phyloP scores from a whole-genome alignment of 352 stramenopile genomes.

The Thalassiosira livingstoniorum region DNA sequence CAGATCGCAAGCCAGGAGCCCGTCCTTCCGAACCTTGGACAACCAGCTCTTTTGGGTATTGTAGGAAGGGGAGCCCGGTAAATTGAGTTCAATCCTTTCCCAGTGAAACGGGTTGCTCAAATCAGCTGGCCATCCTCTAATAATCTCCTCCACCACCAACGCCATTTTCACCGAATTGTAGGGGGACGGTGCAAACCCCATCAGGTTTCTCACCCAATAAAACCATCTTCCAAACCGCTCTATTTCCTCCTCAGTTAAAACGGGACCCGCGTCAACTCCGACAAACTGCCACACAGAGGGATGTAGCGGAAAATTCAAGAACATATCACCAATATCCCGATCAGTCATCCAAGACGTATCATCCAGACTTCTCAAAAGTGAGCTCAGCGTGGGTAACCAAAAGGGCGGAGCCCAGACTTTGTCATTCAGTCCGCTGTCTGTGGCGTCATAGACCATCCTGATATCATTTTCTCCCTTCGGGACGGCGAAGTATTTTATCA shows the following conservation, averaged over 20 bases:
- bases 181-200: constrained; percentile 52
- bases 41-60: constrained; percentile 60
- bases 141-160: constrained; percentile 28
- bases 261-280: no score
- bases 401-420: constrained; percentile 37
- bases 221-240: no score
- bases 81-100: constrained; percentile 47
- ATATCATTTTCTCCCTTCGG: constrained; percentile 28
- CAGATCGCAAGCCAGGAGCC: constrained; percentile 45
- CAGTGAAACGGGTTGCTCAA: constrained; percentile 37
- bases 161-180: constrained; percentile 42
- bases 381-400: constrained; percentile 31
- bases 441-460: constrained; percentile 37
- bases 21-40: constrained; percentile 30
- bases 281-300: no score
- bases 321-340: constrained; percentile 66
- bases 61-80: constrained; percentile 52
- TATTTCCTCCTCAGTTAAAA: no score
- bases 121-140: constrained; percentile 11
- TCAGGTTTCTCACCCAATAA: constrained; percentile 34
- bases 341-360: constrained; percentile 42
- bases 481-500: constrained; percentile 57
- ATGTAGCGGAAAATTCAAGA: no score
- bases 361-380: constrained; percentile 35
- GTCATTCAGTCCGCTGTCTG: constrained; percentile 18